Conservation (phyloP, 2,329 filamentous ascomycete genomes). For the Cladosporium sp. region DNA sequence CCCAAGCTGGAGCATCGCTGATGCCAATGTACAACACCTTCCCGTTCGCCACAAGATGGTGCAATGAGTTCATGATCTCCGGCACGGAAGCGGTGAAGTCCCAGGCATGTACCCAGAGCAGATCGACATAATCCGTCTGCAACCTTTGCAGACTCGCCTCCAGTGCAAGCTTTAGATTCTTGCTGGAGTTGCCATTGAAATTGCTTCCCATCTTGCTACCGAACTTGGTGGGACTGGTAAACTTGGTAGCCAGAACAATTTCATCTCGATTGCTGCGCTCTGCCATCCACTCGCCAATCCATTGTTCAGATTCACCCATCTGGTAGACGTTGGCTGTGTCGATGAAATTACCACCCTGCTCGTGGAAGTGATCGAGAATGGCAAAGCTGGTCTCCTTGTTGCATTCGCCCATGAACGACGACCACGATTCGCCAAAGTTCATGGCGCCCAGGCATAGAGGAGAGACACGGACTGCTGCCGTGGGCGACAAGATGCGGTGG, state of each 20-base stretch:
- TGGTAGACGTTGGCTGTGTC: slow-evolving; percentile 51
- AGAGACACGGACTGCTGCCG: slow-evolving; percentile 47
- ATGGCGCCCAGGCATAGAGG: slow-evolving; percentile 52
- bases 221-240: too few species aligned
- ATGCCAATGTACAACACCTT: slow-evolving; percentile 67
- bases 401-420: slow-evolving; percentile 23
- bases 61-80: slow-evolving; percentile 64
- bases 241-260: slow-evolving; percentile 41
- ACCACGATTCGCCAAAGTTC: slow-evolving; percentile 52
- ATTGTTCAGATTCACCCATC: slow-evolving; percentile 44
- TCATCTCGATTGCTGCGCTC: slow-evolving; percentile 42
- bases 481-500: slow-evolving; percentile 48
- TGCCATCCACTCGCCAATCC: slow-evolving; percentile 52
- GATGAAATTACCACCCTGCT: slow-evolving; percentile 50
- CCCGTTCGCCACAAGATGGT: slow-evolving; percentile 55
- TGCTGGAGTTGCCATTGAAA: slow-evolving; percentile 40
- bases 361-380: slow-evolving; percentile 46
- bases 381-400: slow-evolving; percentile 39
- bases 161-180: slow-evolving; percentile 37
- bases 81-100: slow-evolving; percentile 60
- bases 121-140: neutral
- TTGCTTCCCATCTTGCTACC: slow-evolving; percentile 33
- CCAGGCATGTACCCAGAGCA: slow-evolving; percentile 39
- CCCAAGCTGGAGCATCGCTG: slow-evolving; percentile 66
- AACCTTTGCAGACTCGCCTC: slow-evolving; percentile 20